Base-by-base conservation (phyloP, 208 protist species). In the Porcisia hertigi region DNA sequence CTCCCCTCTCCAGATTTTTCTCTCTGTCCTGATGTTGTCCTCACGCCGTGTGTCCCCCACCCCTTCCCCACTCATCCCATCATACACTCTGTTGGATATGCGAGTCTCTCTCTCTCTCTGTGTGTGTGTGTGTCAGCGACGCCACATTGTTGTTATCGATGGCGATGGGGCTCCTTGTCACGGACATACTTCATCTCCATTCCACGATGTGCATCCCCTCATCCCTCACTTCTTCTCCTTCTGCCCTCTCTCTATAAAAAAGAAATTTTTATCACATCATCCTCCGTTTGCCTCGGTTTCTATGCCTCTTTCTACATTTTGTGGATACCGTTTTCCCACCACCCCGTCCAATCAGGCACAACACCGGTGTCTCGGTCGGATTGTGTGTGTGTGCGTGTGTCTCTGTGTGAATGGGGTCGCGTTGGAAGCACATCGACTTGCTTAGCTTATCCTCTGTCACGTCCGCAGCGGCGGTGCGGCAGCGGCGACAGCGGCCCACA, bases 361-460 rank as follows among this genome's bases (percentile, higher is more conserved):
- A 25, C 3, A 2, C 45, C 47, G 25, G 7, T 54, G 20, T 70
- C 41, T 70, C 9, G 53, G n/a, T 23, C 11, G 6, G 25, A 41
- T 39, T 57, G 34, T 65, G 30, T 34, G 20, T 65, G 60, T 65
- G 34, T 30, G 34, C 0, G 60, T 16, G 60, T 41, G 60, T 30
- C 30, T 43, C 1, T 65, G 30, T 30, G 45, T 62, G 23, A 7
- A 76, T 81, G 76, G 23, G 57, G 11, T 81, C 76, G n/a, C 69
- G 36, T 12, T 81, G 76, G 71, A 81, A 76, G 64, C 62, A 71
- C 9, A 70, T 81, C 11, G 76, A 76, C n/a, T 66, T 81, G 25
- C 39, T 81, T 2, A 41, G 54, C 16, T 71, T 81, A 16, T 70
- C 76, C 23, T 81, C 76, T 12, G 39, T 76, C 54, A 53, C 71